A percentile compares a stretch with the other conserved stretches of the same genome.
Evolutionary conservation across 2,329 filamentous ascomycete species (phyloP).

Genomic region (Calonectria ilicicola): DNA sequence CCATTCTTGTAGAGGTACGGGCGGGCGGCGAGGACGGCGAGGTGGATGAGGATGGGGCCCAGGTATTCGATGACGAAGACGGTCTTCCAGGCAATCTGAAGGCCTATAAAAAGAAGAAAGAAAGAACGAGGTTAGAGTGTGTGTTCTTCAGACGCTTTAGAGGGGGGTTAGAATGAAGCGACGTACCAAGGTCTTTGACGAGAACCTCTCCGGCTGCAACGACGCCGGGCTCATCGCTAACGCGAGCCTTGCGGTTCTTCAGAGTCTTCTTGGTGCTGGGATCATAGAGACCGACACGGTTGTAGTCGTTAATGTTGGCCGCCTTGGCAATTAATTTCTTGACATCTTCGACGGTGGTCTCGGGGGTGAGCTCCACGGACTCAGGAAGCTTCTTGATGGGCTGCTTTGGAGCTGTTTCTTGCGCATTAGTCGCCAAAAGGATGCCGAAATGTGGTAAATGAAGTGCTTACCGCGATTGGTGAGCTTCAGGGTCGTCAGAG

Average conservation of each 20-base stretch:
- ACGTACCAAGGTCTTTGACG: conserved; percentile 91
- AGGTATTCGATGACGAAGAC: conserved; percentile 97
- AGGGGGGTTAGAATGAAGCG: not conserved
- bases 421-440: conserved; percentile 5
- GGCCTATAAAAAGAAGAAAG: conserved; percentile 64
- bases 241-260: conserved; percentile 69
- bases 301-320: conserved; percentile 65
- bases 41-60: conserved; percentile 90
- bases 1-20: conserved; percentile 67
- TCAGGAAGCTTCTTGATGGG: conserved; percentile 67
- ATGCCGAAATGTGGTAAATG: not conserved
- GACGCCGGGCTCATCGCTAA: conserved; percentile 63
- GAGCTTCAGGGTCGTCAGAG: conserved; percentile 55
- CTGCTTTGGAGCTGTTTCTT: conserved; percentile 56
- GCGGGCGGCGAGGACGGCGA: conserved; percentile 77
- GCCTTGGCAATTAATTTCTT: conserved; percentile 67
- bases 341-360: conserved; percentile 70
- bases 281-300: conserved; percentile 73
- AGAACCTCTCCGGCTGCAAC: conserved; percentile 70
- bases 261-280: conserved; percentile 71
- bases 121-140: not conserved
- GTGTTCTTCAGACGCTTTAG: not conserved
- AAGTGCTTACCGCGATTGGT: conserved; percentile 52
- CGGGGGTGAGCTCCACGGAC: conserved; percentile 60
- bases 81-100: conserved; percentile 91